Evolutionary conservation across 2,329 filamentous ascomycete species (phyloP), one percentile per base, ranked within the genome.

Genomic region (Pyrenophora seminiperda): DNA sequence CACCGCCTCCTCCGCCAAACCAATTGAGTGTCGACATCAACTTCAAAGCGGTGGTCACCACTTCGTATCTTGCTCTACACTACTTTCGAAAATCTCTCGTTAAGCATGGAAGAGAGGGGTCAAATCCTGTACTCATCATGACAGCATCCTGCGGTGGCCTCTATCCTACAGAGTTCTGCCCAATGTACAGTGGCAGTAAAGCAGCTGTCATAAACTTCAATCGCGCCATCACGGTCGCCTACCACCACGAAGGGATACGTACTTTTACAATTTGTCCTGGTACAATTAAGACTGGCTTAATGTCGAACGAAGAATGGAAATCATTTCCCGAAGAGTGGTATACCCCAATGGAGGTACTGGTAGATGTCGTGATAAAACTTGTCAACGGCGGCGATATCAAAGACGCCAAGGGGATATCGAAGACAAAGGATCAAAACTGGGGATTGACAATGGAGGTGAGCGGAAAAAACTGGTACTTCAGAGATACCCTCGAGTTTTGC

Each of bases 141-240:
- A 76, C 72, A 2, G 65, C 72, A 7, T 72, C 67, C 14, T 74
- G 70, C 42, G 72, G 72, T 5, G 72, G 67, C 1, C 49, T 75
- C 7, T 76, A 76, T 50, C 72, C 73, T 1, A 65, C 61, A 1
- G 64, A 68, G 41, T 67, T 67, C 37, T 68, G 63, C 17, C 64
- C 64, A 2, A 66, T 68, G 47, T 68, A 68, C 10, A 47, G 39
- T 5, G 64, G 50, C 4, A 49, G 55, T n/a, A 68, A 68, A 50
- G 67, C 75, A 50, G 74, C 67, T 1, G 69, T 76, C 0, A 51
- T 77, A 4, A 74, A 74, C 1, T 73, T 77, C 56, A 71, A 73
- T 50, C 66, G 73, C 10, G 66, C 72, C 3, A 71, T 76, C 18
- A 67, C 72, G 0, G 64, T 66, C 3, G 63, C 63, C 11, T 74